Evolutionary conservation across 2,329 filamentous ascomycete genomes (phyloP), one percentile per base, ranked within the genome.

Genomic region (Paramyrothecium sp.): DNA sequence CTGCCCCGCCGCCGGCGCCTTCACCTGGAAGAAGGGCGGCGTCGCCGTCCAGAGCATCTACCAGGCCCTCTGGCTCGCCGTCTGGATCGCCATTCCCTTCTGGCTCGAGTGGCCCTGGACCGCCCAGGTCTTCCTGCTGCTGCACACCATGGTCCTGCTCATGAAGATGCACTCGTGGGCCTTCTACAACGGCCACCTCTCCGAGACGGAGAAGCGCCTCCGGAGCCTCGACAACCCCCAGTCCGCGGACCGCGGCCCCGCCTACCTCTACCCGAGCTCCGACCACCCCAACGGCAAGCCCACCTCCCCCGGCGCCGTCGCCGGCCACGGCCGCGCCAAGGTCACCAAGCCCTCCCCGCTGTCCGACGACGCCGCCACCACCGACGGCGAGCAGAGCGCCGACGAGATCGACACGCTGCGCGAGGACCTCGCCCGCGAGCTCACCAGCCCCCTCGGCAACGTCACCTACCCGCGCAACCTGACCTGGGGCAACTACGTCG

Each of bases 151-250:
- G 75, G 89, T 91, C 8, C 81, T 99, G 20, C 86, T 97, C 53
- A 99, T 99, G 95, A 99, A 99, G 80, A 95, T 98, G 87, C 95
- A 99, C 73, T 97, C 93, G 7, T 99, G 97, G 69, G 90, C 92
- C 22, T 99, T 98, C 73, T 99, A 99, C 78, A 98, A 97, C 67
- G 95, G 95, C 12, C 95, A 99, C 73, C 81, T 99, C 17, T 91
- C 89, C 64, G 91, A 95, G 72, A 96, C 92, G 0, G 86, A 96
- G 72, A 88, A 89, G 69, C 88, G 92, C 12, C 81, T 99, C 13
- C 85, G 84, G 56, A 86, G 86, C 46, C 87, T 99, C 34, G 95
- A 99, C 72, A 76, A 84, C 56, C 92, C 92, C 2, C 86, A 83
- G 4, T 84, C 85, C 10, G 63, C 62, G 4, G 88, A 88, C 53